Evolutionary conservation across 179 eudicot species (phyloP).

Genomic region (Beta corolliflora): DNA sequence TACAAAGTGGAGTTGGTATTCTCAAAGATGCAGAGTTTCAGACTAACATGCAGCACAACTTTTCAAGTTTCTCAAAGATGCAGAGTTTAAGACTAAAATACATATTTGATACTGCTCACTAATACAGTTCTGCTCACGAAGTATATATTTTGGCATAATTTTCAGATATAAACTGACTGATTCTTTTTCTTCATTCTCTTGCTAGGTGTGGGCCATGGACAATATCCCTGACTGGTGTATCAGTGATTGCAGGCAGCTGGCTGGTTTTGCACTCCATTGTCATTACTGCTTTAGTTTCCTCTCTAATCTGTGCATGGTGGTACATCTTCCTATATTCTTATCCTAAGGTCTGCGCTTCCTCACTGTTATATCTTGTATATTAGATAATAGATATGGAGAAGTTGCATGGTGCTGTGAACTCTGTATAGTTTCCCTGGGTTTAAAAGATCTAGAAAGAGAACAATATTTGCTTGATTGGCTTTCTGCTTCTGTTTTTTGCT

Average conservation of each 20-base stretch:
- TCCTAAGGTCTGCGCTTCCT: slow-evolving; percentile 69
- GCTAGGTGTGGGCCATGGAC: slow-evolving; percentile 98
- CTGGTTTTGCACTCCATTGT: slow-evolving; percentile 59
- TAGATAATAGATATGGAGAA: not conserved
- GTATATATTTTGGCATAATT: not conserved
- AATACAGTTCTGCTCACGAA: not conserved
- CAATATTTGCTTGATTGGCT: not conserved
- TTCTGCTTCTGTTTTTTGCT: not conserved
- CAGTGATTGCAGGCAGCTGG: slow-evolving; percentile 71
- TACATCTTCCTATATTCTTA: slow-evolving; percentile 89
- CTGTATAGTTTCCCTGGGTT: not conserved
- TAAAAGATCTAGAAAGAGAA: not conserved
- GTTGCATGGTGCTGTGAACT: not conserved
- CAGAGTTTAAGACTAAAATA: not conserved
- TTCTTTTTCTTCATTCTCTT: not conserved
- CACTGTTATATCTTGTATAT: not conserved
- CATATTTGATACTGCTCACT: not conserved
- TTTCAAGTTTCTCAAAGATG: not conserved
- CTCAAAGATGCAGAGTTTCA: not conserved
- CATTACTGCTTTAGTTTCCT: slow-evolving; percentile 49
- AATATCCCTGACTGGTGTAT: slow-evolving; percentile 64
- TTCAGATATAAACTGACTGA: too few species aligned
- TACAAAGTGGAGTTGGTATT: not conserved
- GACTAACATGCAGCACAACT: not conserved
- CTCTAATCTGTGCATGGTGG: slow-evolving; percentile 80